These are phyloP conservation scores for Bipolaris victoriae DNA, from an alignment of 2,329 filamentous ascomycete genomes.

Conservation along the genomic window DNA sequence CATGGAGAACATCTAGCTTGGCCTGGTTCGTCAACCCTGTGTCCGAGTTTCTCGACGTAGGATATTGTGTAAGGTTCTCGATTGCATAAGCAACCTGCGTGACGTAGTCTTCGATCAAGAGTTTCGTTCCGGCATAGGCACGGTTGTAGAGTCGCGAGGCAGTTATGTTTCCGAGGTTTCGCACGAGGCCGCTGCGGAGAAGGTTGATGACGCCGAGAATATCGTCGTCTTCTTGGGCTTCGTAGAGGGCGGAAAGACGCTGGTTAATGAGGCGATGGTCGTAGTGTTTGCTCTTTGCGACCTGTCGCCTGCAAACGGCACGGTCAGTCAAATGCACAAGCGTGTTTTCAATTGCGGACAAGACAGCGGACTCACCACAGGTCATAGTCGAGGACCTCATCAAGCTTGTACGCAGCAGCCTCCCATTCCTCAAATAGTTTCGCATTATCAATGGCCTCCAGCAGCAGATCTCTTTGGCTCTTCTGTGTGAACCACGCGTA, in stretches of 20 bases:
- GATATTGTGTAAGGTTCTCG: constrained; percentile 73
- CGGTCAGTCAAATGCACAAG: constrained; percentile 11
- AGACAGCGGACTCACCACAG: constrained; percentile 65
- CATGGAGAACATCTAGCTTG: constrained; percentile 85
- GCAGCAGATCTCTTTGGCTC: constrained; percentile 68
- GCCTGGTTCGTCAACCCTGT: constrained; percentile 70
- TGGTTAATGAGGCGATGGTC: constrained; percentile 85
- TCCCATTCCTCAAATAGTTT: constrained; percentile 85
- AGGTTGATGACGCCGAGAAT: constrained; percentile 78
- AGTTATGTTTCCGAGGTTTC: constrained; percentile 91
- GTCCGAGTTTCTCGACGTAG: constrained; percentile 58
- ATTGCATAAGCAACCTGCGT: constrained; percentile 82
- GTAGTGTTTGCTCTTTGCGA: constrained; percentile 79
- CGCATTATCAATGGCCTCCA: constrained; percentile 69
- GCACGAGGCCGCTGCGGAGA: constrained; percentile 74
- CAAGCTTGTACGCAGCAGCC: constrained; percentile 80
- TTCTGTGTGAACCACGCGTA: constrained; percentile 70
- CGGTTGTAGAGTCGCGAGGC: constrained; percentile 80
- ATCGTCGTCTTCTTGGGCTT: constrained; percentile 73
- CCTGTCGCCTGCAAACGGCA: constrained; percentile 70
- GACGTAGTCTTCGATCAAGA: constrained; percentile 89
- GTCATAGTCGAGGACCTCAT: constrained; percentile 79
- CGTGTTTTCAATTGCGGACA: neutral
- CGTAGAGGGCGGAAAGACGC: constrained; percentile 72
- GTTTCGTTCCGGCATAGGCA: constrained; percentile 86